Conservation (phyloP, 148 eudicot species). For the Nyssa sinensis region DNA sequence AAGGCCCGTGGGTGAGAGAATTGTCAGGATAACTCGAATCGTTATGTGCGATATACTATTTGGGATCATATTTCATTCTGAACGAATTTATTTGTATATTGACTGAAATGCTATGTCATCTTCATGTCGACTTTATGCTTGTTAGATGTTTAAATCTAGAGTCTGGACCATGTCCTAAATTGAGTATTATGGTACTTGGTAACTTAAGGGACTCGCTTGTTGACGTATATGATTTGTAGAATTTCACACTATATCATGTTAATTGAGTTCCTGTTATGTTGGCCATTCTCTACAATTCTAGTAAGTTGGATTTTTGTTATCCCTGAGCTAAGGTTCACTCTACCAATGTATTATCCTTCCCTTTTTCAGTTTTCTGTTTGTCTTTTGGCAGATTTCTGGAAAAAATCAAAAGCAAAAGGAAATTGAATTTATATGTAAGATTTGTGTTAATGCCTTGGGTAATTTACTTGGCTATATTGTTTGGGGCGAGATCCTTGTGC, state of each 20-base stretch:
- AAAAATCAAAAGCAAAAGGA: too few species aligned
- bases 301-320: too few species aligned
- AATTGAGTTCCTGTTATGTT: too few species aligned
- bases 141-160: background rate
- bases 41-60: background rate
- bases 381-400: too few species aligned
- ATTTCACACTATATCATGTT: background rate
- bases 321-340: too few species aligned
- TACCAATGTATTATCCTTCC: too few species aligned
- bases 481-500: background rate
- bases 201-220: background rate
- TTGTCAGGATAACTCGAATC: background rate
- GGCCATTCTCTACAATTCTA: too few species aligned
- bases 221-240: background rate
- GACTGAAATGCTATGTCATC: background rate
- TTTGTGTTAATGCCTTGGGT: background rate
- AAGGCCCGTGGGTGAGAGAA: constrained; percentile 55
- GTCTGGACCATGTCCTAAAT: background rate
- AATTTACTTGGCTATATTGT: too few species aligned
- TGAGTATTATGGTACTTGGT: background rate
- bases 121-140: background rate
- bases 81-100: background rate
- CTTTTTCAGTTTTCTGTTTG: too few species aligned
- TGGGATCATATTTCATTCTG: background rate
- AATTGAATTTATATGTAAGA: too few species aligned